phyloP scores from a whole-genome alignment of 768 basidiomycete genomes.

The Pilatotrama ljubarskyi region DNA sequence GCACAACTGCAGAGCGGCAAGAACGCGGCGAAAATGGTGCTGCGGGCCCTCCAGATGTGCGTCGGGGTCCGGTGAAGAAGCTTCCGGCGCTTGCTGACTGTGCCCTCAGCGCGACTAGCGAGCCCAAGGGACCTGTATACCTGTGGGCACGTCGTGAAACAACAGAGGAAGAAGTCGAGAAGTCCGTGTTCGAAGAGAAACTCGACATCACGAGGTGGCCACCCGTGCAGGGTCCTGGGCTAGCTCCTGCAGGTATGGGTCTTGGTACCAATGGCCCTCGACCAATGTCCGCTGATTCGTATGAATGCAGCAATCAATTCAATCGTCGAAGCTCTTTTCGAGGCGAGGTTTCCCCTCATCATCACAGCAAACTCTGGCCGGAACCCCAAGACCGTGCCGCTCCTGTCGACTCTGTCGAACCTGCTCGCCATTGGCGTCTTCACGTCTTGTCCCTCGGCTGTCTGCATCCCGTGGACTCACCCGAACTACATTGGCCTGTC shows the following conservation, averaged over 20 bases:
- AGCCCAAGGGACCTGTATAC: conserved; percentile 74
- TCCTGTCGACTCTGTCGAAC: conserved; percentile 50
- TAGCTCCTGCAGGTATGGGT: conserved; percentile 41
- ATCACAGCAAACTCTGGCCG: conserved; percentile 66
- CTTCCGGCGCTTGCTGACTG: background rate
- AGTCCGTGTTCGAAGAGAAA: conserved; percentile 33
- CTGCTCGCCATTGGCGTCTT: conserved; percentile 58
- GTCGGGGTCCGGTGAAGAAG: conserved; percentile 10
- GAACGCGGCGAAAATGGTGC: conserved; percentile 50
- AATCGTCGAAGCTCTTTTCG: conserved; percentile 52
- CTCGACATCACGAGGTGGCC: conserved; percentile 47
- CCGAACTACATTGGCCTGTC: conserved; percentile 54
- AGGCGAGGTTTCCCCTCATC: conserved; percentile 58
- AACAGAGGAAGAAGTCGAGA: conserved; percentile 65
- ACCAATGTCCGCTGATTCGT: background rate
- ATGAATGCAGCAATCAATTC: conserved; percentile 23
- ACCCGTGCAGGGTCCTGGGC: conserved; percentile 46
- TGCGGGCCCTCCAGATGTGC: conserved; percentile 68
- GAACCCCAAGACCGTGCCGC: conserved; percentile 46
- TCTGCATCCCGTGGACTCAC: conserved; percentile 60
- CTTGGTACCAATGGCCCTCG: too few species aligned
- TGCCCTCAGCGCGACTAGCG: conserved; percentile 56
- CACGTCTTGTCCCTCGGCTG: conserved; percentile 50
- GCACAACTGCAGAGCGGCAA: conserved; percentile 58
- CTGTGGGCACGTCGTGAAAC: conserved; percentile 70